phyloP scores from a whole-genome alignment of 1,139 yeast species.

The Taphrina flavorubra region DNA sequence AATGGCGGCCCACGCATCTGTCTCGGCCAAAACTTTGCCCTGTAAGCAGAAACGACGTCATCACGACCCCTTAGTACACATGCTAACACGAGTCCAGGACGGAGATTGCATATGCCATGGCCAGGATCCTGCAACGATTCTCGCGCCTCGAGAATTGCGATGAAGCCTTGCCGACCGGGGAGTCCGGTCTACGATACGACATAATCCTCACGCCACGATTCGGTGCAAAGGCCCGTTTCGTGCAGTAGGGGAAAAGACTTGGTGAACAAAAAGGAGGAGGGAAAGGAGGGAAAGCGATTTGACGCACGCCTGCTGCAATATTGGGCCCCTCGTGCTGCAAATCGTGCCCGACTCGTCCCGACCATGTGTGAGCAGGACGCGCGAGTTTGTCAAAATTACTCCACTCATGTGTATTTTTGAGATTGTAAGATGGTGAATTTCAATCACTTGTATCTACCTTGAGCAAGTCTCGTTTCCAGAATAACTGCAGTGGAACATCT shows the following conservation, averaged over 20 bases:
- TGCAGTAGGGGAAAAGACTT: not conserved
- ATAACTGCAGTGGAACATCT: too few species aligned
- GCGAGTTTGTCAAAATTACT: too few species aligned
- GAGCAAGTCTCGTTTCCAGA: too few species aligned
- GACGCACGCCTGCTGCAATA: too few species aligned
- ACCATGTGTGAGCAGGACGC: too few species aligned
- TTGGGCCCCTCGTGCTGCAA: too few species aligned
- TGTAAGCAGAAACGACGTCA: slow-evolving; percentile 39
- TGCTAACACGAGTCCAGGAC: slow-evolving; percentile 2
- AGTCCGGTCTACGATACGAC: slow-evolving; percentile 30
- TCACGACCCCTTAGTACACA: not conserved
- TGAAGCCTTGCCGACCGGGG: slow-evolving; percentile 10
- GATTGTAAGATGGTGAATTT: too few species aligned
- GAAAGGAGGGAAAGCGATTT: too few species aligned
- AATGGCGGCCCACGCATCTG: slow-evolving; percentile 69
- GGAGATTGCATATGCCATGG: slow-evolving; percentile 35
- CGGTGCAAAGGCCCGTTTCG: slow-evolving; percentile 29
- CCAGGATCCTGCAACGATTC: slow-evolving; percentile 26
- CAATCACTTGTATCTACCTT: too few species aligned
- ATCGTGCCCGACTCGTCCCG: too few species aligned
- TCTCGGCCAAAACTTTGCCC: slow-evolving; percentile 64
- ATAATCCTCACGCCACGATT: slow-evolving; percentile 31
- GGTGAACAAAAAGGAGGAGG: too few species aligned
- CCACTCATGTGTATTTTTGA: too few species aligned
- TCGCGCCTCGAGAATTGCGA: slow-evolving; percentile 29